A percentile compares a stretch with the other conserved stretches of the same genome.
phyloP scores from a whole-genome alignment of 1,284 basidiomycete species.

The Termitomyces sp. region DNA sequence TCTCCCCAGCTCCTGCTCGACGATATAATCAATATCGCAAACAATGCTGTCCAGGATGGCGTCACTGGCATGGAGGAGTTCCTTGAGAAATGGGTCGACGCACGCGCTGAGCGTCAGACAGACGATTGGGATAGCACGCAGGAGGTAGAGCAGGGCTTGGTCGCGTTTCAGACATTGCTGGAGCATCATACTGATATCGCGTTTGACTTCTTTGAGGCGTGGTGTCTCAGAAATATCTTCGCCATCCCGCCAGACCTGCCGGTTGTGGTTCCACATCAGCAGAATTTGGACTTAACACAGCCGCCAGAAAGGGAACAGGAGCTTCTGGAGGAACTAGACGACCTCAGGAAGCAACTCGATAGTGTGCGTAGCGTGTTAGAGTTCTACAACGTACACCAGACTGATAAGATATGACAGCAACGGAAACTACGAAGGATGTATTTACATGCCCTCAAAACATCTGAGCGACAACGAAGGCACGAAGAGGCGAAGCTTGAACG shows the following conservation, averaged over 20 bases:
- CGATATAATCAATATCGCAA: slow-evolving; percentile 63
- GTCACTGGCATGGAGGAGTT: slow-evolving; percentile 74
- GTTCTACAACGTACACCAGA: not conserved
- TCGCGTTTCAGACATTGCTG: slow-evolving; percentile 71
- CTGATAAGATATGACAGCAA: slow-evolving; percentile 42
- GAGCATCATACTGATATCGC: slow-evolving; percentile 76
- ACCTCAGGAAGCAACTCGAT: slow-evolving; percentile 40
- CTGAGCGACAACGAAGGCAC: slow-evolving; percentile 36
- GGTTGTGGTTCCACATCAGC: slow-evolving; percentile 50
- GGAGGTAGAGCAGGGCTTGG: slow-evolving; percentile 68
- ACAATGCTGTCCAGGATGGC: slow-evolving; percentile 62
- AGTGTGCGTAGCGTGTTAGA: slow-evolving; percentile 40
- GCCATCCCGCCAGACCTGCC: slow-evolving; percentile 58
- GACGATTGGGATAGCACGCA: slow-evolving; percentile 55
- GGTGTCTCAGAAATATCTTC: slow-evolving; percentile 75
- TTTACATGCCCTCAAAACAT: slow-evolving; percentile 40
- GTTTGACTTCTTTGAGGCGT: slow-evolving; percentile 77
- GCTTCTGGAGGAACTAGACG: slow-evolving; percentile 29
- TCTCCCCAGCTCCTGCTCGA: slow-evolving; percentile 66
- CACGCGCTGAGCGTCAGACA: slow-evolving; percentile 35
- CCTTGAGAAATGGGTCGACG: slow-evolving; percentile 62
- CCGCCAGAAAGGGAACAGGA: slow-evolving; percentile 25
- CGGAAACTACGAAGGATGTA: slow-evolving; percentile 52
- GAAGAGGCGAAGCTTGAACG: slow-evolving; percentile 39
- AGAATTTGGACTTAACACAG: slow-evolving; percentile 14